Evolutionary conservation across 148 eudicot species (phyloP), one percentile per base, ranked within the genome.

Genomic region (Diospyros kaki): DNA sequence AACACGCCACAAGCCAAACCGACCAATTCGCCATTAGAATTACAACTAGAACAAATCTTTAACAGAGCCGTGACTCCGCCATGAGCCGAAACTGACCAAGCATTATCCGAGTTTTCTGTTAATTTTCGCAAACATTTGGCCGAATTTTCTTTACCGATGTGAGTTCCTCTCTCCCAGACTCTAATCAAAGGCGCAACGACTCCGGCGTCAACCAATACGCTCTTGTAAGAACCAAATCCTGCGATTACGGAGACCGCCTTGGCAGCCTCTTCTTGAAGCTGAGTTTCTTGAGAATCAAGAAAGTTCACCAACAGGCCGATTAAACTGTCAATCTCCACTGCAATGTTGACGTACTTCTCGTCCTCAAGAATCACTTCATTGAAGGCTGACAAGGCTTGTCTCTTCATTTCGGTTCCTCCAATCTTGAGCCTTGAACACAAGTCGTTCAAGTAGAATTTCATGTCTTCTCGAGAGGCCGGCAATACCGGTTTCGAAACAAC

Each of bases 41-140:
- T 78, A 41, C 63, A 70, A 54, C 69, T 76, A 10, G 51, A 17
- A 38, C 96, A 88, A 0, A 92, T 69, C 70, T 83, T 82, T 65
- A 95, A 66, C 68, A 95, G 78, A 1, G 79, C 79, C 43, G 85
- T 84, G 3, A 90, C 97, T 12, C 98, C 98, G 1, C 97, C 96
- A 69, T 95, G 96, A 73, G 98, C 96, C 0, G 96, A 92, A 68
- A 95, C 68, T 2, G 94, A 87, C 98, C 98, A 95, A 11, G 86
- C 94, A 76, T 95, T 95, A 8, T 90, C 91, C 0, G 91, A 88
- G 75, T 95, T 95, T 79, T 82, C 85, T 0, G 98, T 95, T 40
- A 95, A 61, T 51, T 86, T 87, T 75, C 51, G 64, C 69, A 95
- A 80, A 77, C 91, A 81, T 73, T 65, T 74, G 17, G 93, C 77